Percentiles rank a stretch among this genome's conserved stretches.
These are phyloP conservation scores for Penicillium aurantiogriseum DNA, from an alignment of 2,329 filamentous ascomycete species.

Conservation along the genomic window DNA sequence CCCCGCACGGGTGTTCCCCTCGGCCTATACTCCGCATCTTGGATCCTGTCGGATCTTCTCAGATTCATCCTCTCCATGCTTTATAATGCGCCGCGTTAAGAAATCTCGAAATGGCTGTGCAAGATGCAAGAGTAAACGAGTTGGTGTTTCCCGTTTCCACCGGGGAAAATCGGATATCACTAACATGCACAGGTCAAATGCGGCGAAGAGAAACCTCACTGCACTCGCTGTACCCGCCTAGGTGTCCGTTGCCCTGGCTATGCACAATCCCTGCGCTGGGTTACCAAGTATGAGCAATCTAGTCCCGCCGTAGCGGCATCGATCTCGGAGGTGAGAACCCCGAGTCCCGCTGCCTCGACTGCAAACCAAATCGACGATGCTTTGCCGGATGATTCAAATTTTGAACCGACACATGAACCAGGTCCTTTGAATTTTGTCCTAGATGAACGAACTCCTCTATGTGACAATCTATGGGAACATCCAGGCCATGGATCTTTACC, in stretches of 20 bases:
- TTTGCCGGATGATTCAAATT: conserved; percentile 6
- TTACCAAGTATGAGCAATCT: conserved; percentile 33
- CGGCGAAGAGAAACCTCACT: conserved; percentile 41
- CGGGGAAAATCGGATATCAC: neutral
- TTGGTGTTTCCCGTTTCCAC: conserved; percentile 18
- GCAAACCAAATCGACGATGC: conserved; percentile 4
- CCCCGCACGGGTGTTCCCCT: conserved; percentile 14
- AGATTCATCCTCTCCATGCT: neutral
- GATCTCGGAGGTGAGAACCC: conserved; percentile 11
- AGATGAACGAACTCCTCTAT: conserved; percentile 22
- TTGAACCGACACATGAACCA: conserved; percentile 1
- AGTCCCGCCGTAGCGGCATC: conserved; percentile 15
- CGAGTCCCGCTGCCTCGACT: conserved; percentile 14
- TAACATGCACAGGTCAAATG: conserved; percentile 37
- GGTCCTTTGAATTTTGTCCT: conserved; percentile 12
- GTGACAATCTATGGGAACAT: conserved; percentile 35
- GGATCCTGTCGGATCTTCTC: conserved; percentile 8
- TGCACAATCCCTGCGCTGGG: conserved; percentile 39
- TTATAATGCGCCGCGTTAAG: conserved; percentile 40
- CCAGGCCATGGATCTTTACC: conserved; percentile 30
- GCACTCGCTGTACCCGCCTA: conserved; percentile 39
- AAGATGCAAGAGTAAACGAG: conserved; percentile 44
- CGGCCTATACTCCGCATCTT: conserved; percentile 10
- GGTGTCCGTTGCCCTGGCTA: conserved; percentile 41
- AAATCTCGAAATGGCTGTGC: conserved; percentile 45